Conservation (phyloP, 2,329 filamentous ascomycete genomes). For the Cercospora janseana region DNA sequence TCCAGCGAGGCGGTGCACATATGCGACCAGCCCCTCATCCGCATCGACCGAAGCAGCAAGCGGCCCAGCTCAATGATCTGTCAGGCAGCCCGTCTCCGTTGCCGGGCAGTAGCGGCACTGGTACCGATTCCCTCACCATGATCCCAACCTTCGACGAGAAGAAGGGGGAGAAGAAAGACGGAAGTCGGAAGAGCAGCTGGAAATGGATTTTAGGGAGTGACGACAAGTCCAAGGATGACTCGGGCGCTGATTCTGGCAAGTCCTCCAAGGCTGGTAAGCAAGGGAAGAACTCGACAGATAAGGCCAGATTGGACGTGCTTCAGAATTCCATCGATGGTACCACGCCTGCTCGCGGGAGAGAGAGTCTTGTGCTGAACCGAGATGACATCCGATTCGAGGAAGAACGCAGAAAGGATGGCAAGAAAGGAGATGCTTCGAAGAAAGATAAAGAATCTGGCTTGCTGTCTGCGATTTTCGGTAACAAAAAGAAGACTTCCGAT, state of each 20-base stretch:
- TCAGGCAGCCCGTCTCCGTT: slow-evolving; percentile 65
- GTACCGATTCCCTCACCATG: slow-evolving; percentile 75
- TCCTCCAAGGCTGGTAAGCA: slow-evolving; percentile 52
- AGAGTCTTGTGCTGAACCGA: slow-evolving; percentile 80
- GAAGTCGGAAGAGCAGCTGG: slow-evolving; percentile 74
- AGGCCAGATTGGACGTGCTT: slow-evolving; percentile 77
- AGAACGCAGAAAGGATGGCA: slow-evolving; percentile 78
- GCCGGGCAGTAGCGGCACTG: slow-evolving; percentile 62
- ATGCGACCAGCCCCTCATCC: slow-evolving; percentile 36
- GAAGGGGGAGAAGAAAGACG: slow-evolving; percentile 66
- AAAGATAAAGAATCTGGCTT: slow-evolving; percentile 69
- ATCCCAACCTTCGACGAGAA: slow-evolving; percentile 76
- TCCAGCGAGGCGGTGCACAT: slow-evolving; percentile 37
- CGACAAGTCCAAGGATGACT: slow-evolving; percentile 58
- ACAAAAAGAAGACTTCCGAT: slow-evolving; percentile 67
- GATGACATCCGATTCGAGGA: slow-evolving; percentile 72
- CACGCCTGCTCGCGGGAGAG: slow-evolving; percentile 57
- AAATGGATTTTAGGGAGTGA: slow-evolving; percentile 70
- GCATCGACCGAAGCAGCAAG: slow-evolving; percentile 36
- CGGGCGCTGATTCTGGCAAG: slow-evolving; percentile 38
- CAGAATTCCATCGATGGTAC: slow-evolving; percentile 78
- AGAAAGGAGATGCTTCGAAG: slow-evolving; percentile 67
- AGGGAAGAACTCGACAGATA: slow-evolving; percentile 64
- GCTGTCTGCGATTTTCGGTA: slow-evolving; percentile 90
- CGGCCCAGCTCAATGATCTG: slow-evolving; percentile 60